Evolutionary conservation across 495 filamentous ascomycete genomes (phyloP).

Genomic region (Amorphotheca resinae): DNA sequence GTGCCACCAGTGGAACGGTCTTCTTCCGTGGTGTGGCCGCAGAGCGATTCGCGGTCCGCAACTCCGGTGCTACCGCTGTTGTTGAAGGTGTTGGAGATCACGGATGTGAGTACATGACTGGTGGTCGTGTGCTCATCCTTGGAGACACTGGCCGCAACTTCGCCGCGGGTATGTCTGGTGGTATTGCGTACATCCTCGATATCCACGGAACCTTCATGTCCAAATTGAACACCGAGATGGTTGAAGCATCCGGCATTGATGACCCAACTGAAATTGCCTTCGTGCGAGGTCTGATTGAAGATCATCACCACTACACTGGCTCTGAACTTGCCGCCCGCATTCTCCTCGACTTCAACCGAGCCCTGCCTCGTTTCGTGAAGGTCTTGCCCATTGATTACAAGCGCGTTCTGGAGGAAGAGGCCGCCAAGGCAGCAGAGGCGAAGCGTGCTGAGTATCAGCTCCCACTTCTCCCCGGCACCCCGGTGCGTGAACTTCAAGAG

Average conservation of each 20-base stretch:
- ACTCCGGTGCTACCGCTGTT: conserved; percentile 92
- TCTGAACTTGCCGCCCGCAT: conserved; percentile 94
- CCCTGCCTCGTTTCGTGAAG: conserved; percentile 86
- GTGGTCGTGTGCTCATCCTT: conserved; percentile 81
- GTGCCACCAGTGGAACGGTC: conserved; percentile 82
- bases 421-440: conserved; percentile 68
- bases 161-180: conserved; percentile 97
- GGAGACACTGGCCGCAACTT: conserved; percentile 98
- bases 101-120: conserved; percentile 99
- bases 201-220: conserved; percentile 82
- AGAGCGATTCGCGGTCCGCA: conserved; percentile 95
- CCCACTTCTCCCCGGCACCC: conserved; percentile 57
- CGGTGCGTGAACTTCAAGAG: conserved; percentile 25
- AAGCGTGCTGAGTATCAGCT: conserved; percentile 74
- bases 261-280: conserved; percentile 90
- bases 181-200: conserved; percentile 95
- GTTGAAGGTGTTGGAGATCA: conserved; percentile 98
- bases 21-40: conserved; percentile 98
- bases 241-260: conserved; percentile 78
- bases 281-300: conserved; percentile 87
- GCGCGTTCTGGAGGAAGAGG: conserved; percentile 79
- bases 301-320: conserved; percentile 98
- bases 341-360: conserved; percentile 91
- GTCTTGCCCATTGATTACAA: conserved; percentile 96
- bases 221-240: conserved; percentile 98